phyloP scores from a whole-genome alignment of 441 rosid species.

The Sinapis alba region DNA sequence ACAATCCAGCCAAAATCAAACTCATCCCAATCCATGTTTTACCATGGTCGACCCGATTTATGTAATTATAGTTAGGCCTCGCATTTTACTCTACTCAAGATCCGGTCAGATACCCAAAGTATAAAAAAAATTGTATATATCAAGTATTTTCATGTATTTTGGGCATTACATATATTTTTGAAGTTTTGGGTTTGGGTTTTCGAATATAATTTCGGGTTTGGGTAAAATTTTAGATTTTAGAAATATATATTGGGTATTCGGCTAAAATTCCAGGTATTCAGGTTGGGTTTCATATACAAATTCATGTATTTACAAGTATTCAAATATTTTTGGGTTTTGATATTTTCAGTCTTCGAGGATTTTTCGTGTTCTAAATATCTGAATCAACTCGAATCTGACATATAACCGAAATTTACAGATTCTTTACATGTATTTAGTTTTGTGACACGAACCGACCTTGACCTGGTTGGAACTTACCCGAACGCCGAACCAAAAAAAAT shows the following conservation, averaged over 20 bases:
- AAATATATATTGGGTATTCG: background rate
- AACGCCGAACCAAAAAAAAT: background rate
- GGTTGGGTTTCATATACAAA: background rate
- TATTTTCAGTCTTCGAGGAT: background rate
- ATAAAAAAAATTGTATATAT: background rate
- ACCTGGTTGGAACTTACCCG: background rate
- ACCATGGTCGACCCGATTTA: background rate
- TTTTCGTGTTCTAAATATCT: background rate
- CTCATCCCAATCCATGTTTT: background rate
- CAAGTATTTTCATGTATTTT: background rate
- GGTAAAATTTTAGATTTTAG: no score
- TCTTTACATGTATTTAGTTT: background rate
- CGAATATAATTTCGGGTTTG: background rate
- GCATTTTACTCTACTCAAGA: background rate
- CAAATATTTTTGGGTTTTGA: background rate
- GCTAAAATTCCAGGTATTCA: background rate
- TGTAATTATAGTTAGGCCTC: background rate
- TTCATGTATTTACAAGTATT: background rate
- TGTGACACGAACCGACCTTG: background rate
- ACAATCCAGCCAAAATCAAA: background rate
- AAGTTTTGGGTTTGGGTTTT: background rate
- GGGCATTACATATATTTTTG: background rate
- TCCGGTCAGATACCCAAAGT: background rate
- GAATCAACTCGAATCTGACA: background rate
- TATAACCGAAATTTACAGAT: background rate